Conservation (phyloP, 2,329 filamentous ascomycete species). For the Beauveria brongniartii region DNA sequence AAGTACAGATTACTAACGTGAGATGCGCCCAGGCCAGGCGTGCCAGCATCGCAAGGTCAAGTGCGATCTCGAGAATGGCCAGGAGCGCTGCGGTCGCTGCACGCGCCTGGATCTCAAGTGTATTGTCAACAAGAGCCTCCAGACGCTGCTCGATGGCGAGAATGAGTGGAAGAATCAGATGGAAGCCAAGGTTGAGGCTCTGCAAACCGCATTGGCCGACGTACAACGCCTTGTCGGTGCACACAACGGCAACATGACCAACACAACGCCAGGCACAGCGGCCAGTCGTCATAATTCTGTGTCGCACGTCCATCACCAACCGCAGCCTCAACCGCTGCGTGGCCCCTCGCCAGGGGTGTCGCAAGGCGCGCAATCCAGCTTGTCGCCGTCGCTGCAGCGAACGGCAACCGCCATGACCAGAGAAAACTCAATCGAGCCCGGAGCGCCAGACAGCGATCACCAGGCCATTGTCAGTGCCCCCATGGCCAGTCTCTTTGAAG, state of each 20-base stretch:
- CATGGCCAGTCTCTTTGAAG: constrained; percentile 26
- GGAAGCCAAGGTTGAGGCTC: constrained; percentile 19
- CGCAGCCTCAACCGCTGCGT: not conserved
- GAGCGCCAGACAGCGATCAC: constrained; percentile 16
- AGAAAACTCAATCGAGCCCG: constrained; percentile 23
- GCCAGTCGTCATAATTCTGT: not conserved
- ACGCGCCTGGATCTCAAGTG: constrained; percentile 41
- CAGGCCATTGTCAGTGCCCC: constrained; percentile 23
- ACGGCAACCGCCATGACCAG: constrained; percentile 24
- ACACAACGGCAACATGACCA: not conserved
- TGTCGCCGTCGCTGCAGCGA: constrained; percentile 15
- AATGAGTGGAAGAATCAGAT: constrained; percentile 32
- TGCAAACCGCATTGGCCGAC: constrained; percentile 21
- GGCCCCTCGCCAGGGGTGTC: not conserved
- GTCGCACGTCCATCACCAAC: not conserved
- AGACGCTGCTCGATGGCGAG: constrained; percentile 46
- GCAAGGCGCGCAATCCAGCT: not conserved
- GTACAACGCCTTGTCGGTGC: constrained; percentile 18
- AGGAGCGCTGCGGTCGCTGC: constrained; percentile 40
- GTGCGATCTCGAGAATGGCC: constrained; percentile 39
- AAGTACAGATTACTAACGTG: no score
- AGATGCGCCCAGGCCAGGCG: constrained; percentile 24
- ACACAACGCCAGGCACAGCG: not conserved
- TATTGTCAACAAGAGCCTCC: constrained; percentile 46
- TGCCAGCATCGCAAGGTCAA: constrained; percentile 48